Evolutionary conservation across 2,329 filamentous ascomycete genomes (phyloP).

Genomic region (Xenoacremonium recifei): DNA sequence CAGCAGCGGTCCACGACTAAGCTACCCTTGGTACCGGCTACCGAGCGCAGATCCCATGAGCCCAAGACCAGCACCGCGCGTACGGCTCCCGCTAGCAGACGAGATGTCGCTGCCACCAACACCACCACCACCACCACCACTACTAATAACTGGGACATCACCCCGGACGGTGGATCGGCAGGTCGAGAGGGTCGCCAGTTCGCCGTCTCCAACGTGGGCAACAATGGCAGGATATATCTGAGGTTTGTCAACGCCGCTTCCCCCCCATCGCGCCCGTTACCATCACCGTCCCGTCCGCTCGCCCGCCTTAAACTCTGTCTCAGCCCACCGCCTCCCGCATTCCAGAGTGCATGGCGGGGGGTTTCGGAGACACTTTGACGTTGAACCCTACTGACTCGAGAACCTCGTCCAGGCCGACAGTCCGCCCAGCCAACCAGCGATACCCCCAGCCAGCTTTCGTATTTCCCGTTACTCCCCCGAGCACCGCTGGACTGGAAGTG

Average conservation of each 20-base stretch:
- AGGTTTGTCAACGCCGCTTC: constrained; percentile 54
- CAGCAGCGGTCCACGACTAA: no score
- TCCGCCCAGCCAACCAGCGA: constrained; percentile 60
- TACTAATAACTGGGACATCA: constrained; percentile 49
- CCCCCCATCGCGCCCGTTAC: constrained; percentile 4
- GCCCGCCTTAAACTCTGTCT: background rate
- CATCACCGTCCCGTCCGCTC: constrained; percentile 10
- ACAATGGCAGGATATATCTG: constrained; percentile 79
- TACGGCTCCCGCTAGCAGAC: constrained; percentile 47
- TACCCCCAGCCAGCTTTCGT: constrained; percentile 60
- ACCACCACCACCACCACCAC: no score
- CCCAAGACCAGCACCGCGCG: constrained; percentile 32
- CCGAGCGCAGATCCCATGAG: constrained; percentile 45
- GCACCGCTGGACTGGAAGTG: constrained; percentile 55
- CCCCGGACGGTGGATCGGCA: constrained; percentile 59
- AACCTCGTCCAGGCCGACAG: constrained; percentile 48
- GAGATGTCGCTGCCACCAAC: constrained; percentile 14
- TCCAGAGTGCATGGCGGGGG: background rate
- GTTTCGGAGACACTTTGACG: background rate
- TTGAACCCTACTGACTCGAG: constrained; percentile 15
- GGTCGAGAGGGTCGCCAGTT: constrained; percentile 70
- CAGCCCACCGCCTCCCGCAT: background rate
- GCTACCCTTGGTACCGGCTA: constrained; percentile 44
- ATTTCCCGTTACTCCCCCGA: constrained; percentile 60
- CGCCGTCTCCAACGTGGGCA: constrained; percentile 77